Conservation (phyloP, 805 yeast species). For the Zygotorulaspora florentina region DNA sequence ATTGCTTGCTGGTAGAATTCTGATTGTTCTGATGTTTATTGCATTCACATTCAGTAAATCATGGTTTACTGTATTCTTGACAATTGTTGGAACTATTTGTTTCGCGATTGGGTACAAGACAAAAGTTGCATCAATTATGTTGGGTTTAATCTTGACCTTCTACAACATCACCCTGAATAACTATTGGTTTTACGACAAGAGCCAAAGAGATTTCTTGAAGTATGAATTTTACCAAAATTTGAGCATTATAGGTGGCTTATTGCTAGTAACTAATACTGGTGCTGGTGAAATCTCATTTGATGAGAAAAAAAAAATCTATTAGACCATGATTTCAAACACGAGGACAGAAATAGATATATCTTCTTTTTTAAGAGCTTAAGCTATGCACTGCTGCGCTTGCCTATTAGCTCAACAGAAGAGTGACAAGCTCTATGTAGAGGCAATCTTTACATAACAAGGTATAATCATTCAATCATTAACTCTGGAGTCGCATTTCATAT, state of each 20-base stretch:
- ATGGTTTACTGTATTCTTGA: constrained; percentile 64
- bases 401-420: neutral
- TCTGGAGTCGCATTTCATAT: too few species aligned
- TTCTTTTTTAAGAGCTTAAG: neutral
- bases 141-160: constrained; percentile 63
- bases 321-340: neutral
- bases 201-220: constrained; percentile 78
- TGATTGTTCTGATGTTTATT: constrained; percentile 77
- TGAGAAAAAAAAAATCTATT: constrained; percentile 91
- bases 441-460: neutral
- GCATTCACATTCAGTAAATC: constrained; percentile 76
- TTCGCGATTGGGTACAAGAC: constrained; percentile 93
- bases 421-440: neutral
- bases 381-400: neutral
- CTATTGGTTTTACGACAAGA: constrained; percentile 75
- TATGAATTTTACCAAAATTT: constrained; percentile 94
- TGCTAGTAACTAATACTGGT: constrained; percentile 89
- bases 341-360: neutral
- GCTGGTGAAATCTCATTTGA: constrained; percentile 93
- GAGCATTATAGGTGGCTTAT: constrained; percentile 90
- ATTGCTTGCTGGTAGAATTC: constrained; percentile 79
- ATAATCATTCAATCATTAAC: too few species aligned
- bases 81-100: constrained; percentile 66
- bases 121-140: constrained; percentile 70
- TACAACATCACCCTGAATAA: constrained; percentile 80